These are phyloP conservation scores for Diaporthe vexans DNA, from an alignment of 2,329 filamentous ascomycete species.

Conservation along the genomic window DNA sequence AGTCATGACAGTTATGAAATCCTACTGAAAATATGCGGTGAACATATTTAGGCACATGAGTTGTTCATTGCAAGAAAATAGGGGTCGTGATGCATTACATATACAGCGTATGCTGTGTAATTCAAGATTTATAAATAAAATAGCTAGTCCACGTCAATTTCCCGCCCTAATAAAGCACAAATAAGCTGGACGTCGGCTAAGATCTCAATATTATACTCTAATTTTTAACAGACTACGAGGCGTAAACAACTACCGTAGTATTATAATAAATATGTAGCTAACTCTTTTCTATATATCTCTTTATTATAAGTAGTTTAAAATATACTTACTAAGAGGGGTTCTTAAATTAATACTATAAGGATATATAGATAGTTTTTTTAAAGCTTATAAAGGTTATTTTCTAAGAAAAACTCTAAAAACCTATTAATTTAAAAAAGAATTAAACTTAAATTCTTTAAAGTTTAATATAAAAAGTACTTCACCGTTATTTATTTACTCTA, in stretches of 20 bases:
- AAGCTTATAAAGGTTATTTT: too few species aligned
- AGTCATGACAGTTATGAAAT: neutral
- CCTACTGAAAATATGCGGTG: neutral
- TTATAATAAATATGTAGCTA: neutral
- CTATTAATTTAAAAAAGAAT: too few species aligned
- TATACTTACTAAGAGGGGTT: too few species aligned
- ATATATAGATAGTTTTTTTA: too few species aligned
- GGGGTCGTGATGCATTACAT: too few species aligned
- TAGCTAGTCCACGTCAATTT: neutral
- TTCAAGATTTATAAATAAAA: neutral
- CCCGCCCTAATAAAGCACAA: neutral
- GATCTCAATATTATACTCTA: neutral
- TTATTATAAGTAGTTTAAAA: too few species aligned
- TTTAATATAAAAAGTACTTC: too few species aligned
- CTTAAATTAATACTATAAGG: too few species aligned
- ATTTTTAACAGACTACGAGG: too few species aligned
- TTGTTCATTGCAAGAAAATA: neutral
- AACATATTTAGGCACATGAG: neutral
- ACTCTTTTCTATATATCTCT: neutral
- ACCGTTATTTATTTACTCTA: too few species aligned
- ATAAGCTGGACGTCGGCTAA: neutral
- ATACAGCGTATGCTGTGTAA: neutral
- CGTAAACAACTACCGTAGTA: fast-evolving
- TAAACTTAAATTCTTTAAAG: too few species aligned
- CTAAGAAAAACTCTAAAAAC: too few species aligned